Base-by-base conservation (phyloP, 2,329 filamentous ascomycete genomes). In the Ceratocystis albifundus region DNA sequence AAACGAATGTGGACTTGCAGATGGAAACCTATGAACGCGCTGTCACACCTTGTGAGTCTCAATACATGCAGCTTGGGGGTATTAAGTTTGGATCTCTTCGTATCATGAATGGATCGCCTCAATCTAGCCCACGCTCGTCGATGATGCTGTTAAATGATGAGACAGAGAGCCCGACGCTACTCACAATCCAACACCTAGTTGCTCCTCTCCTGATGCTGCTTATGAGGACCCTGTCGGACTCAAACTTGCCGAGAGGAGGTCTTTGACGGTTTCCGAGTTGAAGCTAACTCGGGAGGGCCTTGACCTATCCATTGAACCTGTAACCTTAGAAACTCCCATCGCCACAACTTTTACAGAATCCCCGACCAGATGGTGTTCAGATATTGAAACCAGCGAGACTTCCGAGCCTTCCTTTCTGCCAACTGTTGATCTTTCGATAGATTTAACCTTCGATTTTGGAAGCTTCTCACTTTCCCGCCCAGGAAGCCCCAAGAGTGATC, bases 71-170 rank as follows among this genome's bases (percentile, higher is more conserved):
- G 59, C 79, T 84, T 41, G 84, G 84, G 2, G 82, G 79, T 10
- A 86, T 85, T 71, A 84, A 84, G 71, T 79, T 85, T 65, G 85
- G 85, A 1, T 83, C 83, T 1, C 71, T 87, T 62, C 80, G 82
- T 45, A 86, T 87, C 66, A 85, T 78, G 25, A 87, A 87, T 72
- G 84, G 83, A 15, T 75, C 77, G 2, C 84, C 84, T 1, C 73
- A 73, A 15, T 74, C 75, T n/a, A 83, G 79, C 61, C 74, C 77
- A n/a, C 66, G 61, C 70, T 68, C 66, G 4, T 64, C 61, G 0
- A 65, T 67, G 66, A 30, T 45, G 15, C 28, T 73, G 63, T 71
- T 72, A n/a, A 55, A 70, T 62, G 68, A 67, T n/a, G 55, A 28
- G 12, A 3, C 10, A 5, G 53, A 59, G n/a, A 32, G n/a, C 28